Percentiles rank a stretch among this genome's conserved stretches.
These are phyloP conservation scores for Penicillium atrosanguineum DNA, from an alignment of 495 filamentous ascomycete species.

Conservation along the genomic window DNA sequence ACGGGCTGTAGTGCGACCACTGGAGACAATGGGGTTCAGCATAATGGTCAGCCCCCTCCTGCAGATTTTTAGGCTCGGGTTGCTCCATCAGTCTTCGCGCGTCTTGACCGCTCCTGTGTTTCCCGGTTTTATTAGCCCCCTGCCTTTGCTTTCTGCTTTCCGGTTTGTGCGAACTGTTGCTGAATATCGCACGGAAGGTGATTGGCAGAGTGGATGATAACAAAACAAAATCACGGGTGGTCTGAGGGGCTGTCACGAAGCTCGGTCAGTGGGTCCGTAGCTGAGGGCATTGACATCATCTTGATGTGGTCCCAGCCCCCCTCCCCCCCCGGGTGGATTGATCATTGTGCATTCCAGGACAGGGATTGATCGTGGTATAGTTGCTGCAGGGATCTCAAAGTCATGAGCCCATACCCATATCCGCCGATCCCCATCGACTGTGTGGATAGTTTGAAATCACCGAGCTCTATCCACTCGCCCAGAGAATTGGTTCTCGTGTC, in stretches of 20 bases:
- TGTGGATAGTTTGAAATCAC: constrained; percentile 11
- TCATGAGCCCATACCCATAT: constrained; percentile 16
- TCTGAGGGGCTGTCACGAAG: constrained; percentile 10
- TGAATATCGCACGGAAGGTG: constrained; percentile 2
- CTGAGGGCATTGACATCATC: constrained; percentile 17
- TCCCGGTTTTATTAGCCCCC: not conserved
- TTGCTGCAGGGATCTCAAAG: constrained; percentile 10
- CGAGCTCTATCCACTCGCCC: constrained; percentile 5
- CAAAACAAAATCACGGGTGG: not conserved
- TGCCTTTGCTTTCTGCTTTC: not conserved
- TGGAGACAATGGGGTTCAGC: constrained; percentile 22
- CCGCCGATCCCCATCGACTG: constrained; percentile 14
- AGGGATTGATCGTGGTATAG: not conserved
- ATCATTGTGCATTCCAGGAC: not conserved
- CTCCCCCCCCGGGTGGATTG: not conserved
- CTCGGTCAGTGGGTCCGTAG: constrained; percentile 8
- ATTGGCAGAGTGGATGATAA: constrained; percentile 6
- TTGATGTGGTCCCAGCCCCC: constrained; percentile 9
- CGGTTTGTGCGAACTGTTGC: not conserved
- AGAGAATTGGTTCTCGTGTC: constrained; percentile 8
- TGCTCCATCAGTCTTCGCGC: constrained; percentile 9
- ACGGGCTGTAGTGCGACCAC: constrained; percentile 27
- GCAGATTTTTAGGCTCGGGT: constrained; percentile 6
- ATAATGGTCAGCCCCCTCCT: constrained; percentile 26
- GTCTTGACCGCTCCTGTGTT: constrained; percentile 15